Base-by-base conservation (phyloP, 1,284 basidiomycete species). In the Heterobasidion occidentale region DNA sequence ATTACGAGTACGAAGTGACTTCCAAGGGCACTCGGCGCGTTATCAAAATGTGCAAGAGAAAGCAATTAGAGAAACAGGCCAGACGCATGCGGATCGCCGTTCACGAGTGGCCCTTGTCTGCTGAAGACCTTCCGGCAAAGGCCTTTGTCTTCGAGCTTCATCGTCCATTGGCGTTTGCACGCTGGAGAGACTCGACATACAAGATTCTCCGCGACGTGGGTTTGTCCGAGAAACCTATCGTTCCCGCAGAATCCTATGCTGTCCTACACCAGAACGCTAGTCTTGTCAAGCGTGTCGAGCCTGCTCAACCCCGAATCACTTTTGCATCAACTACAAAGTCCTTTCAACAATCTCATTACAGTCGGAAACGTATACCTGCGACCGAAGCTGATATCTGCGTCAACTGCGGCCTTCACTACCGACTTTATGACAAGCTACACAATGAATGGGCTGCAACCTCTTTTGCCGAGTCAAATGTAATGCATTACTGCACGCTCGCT, bases 71-170 rank as follows among this genome's bases (percentile, higher is more conserved):
- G 36, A 42, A 46, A 1, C 14, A 64, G 46, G 63, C 66, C 0
- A 35, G n/a, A 0, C 42, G 7, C 0, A 60, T 80, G 62, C 8
- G 45, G 0, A 79, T 81, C 46, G 2, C 46, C 0, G 61, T 77
- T 5, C 65, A 77, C 49, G 80, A 83, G 51, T 80, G 78, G 80
- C 79, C 79, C 0, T 62, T 83, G 36, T 77, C 80, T 0, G 36
- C 56, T 0, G 50, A 65, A 7, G 2, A 34, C 2, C 42, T 65
- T 1, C 34, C 55, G 1, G 70, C 69, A 0, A 62, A 70, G 51
- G 59, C 57, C 0, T 68, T 71, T 0, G 66, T 82, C 0, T 81
- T 83, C 50, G 80, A 83, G 54, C 57, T 80, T 1, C 53, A 60
- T 2, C 69, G 69, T 46, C 81, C 81, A 0, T 33, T 58, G 0